Percentiles rank a stretch among this genome's conserved stretches.
phyloP scores from a whole-genome alignment of 768 basidiomycete species.

The Lyophyllum decastes region DNA sequence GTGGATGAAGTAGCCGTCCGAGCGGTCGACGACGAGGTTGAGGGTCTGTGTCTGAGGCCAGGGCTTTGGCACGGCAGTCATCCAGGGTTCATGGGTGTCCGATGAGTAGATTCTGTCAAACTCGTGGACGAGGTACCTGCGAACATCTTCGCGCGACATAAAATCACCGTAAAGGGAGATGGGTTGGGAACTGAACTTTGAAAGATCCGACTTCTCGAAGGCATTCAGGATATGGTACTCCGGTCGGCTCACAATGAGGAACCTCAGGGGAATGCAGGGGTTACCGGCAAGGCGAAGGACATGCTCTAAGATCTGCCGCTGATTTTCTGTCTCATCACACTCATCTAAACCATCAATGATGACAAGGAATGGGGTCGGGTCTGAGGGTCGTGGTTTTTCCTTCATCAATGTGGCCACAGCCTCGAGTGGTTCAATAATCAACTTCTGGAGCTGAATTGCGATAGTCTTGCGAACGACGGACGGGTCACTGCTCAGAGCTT shows the following conservation, averaged over 20 bases:
- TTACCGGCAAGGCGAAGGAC: not conserved
- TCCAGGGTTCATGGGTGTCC: not conserved
- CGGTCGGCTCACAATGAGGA: conserved; percentile 9
- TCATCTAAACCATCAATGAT: not conserved
- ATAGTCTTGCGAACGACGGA: not conserved
- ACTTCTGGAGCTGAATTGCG: not conserved
- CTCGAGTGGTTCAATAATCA: not conserved
- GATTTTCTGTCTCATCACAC: not conserved
- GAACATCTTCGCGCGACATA: not conserved
- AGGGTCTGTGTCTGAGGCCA: conserved; percentile 8
- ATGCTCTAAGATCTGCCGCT: not conserved
- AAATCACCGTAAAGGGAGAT: not conserved
- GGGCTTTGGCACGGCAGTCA: not conserved
- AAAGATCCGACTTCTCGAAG: not conserved
- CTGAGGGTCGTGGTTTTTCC: not conserved
- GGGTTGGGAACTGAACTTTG: not conserved
- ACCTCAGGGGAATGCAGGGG: not conserved
- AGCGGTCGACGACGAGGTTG: not conserved
- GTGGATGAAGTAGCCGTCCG: conserved; percentile 13
- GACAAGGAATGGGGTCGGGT: not conserved
- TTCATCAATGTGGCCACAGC: not conserved
- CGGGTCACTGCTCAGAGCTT: not conserved
- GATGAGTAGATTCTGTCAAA: conserved; percentile 1
- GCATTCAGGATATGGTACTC: not conserved
- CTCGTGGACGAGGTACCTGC: not conserved